phyloP scores from a whole-genome alignment of 495 filamentous ascomycete species.

The Aspergillus conjunctus region DNA sequence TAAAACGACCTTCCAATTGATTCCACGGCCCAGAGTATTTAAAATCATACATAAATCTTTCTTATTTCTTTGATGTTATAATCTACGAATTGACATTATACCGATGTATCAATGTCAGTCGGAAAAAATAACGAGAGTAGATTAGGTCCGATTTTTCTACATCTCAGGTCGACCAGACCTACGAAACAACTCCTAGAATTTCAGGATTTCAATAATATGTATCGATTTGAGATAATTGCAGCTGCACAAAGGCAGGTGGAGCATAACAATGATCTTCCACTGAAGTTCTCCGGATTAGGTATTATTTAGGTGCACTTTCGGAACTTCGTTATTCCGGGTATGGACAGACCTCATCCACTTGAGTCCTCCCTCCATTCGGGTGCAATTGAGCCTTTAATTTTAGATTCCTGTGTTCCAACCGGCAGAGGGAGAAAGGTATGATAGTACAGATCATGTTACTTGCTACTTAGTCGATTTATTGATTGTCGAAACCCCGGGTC shows the following conservation, averaged over 20 bases:
- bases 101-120: too few relatives aligned
- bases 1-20: too few relatives aligned
- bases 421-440: constrained; percentile 6
- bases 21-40: too few relatives aligned
- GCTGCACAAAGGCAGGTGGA: neutral
- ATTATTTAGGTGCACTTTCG: neutral
- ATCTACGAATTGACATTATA: too few relatives aligned
- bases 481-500: neutral
- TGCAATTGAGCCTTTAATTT: neutral
- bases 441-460: neutral
- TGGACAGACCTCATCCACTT: constrained; percentile 3
- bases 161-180: too few relatives aligned
- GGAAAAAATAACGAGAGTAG: too few relatives aligned
- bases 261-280: neutral
- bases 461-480: neutral
- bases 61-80: too few relatives aligned
- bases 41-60: too few relatives aligned
- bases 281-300: neutral
- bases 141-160: too few relatives aligned
- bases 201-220: neutral
- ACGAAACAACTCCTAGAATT: neutral
- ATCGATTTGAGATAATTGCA: neutral
- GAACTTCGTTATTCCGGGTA: constrained; percentile 9
- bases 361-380: neutral
- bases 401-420: neutral